Evolutionary conservation across 169 alveolate species (phyloP).

Genomic region (Fabrea salina): DNA sequence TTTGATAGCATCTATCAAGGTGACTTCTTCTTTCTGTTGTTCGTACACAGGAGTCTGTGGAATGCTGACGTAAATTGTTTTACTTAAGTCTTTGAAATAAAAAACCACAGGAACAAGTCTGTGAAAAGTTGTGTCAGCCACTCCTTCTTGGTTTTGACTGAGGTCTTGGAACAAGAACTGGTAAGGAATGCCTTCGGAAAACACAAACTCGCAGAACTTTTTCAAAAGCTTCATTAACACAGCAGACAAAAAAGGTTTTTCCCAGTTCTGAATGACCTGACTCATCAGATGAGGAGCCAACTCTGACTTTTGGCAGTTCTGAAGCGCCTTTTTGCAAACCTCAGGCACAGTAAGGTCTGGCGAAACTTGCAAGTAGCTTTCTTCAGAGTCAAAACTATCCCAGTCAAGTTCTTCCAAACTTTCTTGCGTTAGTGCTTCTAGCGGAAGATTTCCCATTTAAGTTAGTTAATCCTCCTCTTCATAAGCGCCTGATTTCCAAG

Average conservation of each 20-base stretch:
- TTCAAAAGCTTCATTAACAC: not conserved
- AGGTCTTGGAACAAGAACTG: conserved; percentile 1
- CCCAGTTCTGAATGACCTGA: not conserved
- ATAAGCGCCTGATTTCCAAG: not conserved
- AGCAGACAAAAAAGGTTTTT: not conserved
- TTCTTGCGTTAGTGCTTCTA: too few relatives aligned
- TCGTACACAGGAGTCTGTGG: not conserved
- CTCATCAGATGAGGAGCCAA: not conserved
- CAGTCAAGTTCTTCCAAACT: too few relatives aligned
- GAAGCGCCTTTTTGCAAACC: conserved; percentile 2
- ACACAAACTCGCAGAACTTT: not conserved
- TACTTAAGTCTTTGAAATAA: not conserved
- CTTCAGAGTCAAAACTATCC: too few relatives aligned
- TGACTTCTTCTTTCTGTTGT: not conserved
- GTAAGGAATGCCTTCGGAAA: conserved; percentile 19
- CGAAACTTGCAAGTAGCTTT: too few relatives aligned
- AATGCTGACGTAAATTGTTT: conserved; percentile 7
- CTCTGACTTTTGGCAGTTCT: conserved; percentile 7
- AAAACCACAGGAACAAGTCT: not conserved
- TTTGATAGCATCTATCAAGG: not conserved
- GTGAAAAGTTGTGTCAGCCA: not conserved
- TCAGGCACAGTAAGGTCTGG: too few relatives aligned
- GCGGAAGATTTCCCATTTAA: too few relatives aligned
- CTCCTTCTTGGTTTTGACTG: too few relatives aligned
- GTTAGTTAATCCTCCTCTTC: too few relatives aligned